Evolutionary conservation across 306 rosid genomes (phyloP).

Genomic region (Glycine soja): DNA sequence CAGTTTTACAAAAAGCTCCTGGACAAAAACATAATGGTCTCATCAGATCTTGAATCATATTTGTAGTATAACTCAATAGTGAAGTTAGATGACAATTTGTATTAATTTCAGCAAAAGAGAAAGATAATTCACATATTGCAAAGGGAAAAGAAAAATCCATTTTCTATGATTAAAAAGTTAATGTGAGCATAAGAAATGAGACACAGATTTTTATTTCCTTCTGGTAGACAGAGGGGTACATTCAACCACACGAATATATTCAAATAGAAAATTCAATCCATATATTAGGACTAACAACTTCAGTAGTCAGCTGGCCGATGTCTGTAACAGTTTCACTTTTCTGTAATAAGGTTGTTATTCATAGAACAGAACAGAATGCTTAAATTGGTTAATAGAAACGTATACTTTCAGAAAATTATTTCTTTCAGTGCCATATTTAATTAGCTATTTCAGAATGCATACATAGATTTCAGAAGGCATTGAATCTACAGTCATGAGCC

Average conservation of each 20-base stretch:
- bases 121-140: not conserved
- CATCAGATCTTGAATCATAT: slow-evolving; percentile 44
- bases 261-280: too few species aligned
- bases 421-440: slow-evolving; percentile 10
- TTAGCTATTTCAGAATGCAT: slow-evolving; percentile 15
- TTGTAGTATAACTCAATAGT: not conserved
- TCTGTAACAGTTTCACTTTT: too few species aligned
- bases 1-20: slow-evolving; percentile 91
- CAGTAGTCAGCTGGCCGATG: too few species aligned
- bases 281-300: too few species aligned
- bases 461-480: not conserved
- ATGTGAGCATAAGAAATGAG: too few species aligned
- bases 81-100: slow-evolving; percentile 24
- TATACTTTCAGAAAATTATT: not conserved
- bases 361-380: slow-evolving; percentile 7
- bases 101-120: slow-evolving; percentile 14
- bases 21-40: slow-evolving; percentile 49
- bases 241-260: too few species aligned
- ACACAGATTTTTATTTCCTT: too few species aligned
- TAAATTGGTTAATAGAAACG: slow-evolving; percentile 3
- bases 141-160: slow-evolving; percentile 1
- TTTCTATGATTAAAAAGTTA: not conserved
- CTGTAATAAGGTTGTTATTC: not conserved
- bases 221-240: too few species aligned
- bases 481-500: slow-evolving; percentile 3